Evolutionary conservation across 2,329 filamentous ascomycete species (phyloP).

Genomic region (Xylariaceae sp.): DNA sequence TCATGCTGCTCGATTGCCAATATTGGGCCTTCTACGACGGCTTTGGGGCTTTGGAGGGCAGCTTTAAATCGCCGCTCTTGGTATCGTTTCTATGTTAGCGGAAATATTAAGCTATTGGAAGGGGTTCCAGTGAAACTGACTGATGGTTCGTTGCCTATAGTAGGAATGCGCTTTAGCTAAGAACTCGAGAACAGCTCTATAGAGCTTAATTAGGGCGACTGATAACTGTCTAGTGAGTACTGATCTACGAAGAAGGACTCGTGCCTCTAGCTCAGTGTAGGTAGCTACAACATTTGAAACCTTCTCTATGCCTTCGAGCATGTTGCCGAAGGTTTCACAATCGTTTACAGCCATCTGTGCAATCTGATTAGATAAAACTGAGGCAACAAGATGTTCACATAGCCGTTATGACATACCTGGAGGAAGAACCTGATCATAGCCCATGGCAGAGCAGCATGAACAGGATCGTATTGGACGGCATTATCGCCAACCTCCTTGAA

Average conservation of each 20-base stretch:
- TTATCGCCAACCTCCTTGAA: constrained; percentile 23
- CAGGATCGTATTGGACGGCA: constrained; percentile 14
- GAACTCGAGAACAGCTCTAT: background rate
- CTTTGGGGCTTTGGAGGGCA: background rate
- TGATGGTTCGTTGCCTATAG: constrained; percentile 4
- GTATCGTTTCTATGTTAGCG: background rate
- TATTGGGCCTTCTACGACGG: background rate
- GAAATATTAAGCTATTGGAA: background rate
- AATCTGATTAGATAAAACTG: background rate
- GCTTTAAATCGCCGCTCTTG: background rate
- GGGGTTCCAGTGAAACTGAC: background rate
- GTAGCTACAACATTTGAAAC: background rate
- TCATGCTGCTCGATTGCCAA: background rate
- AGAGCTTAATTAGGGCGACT: background rate
- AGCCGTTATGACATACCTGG: background rate
- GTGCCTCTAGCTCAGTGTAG: constrained; percentile 1
- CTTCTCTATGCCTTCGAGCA: background rate
- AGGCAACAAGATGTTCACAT: too few relatives aligned
- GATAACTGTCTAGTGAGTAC: background rate
- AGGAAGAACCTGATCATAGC: constrained; percentile 8
- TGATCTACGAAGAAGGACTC: constrained; percentile 1
- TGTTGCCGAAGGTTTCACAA: constrained; percentile 3
- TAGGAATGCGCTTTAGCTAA: background rate
- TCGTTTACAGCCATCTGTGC: background rate
- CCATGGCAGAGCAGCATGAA: constrained; percentile 2